Percentiles rank a stretch among this genome's conserved stretches.
These are phyloP conservation scores for Arachnopeziza araneosa DNA, from an alignment of 2,329 filamentous ascomycete species.

Conservation along the genomic window DNA sequence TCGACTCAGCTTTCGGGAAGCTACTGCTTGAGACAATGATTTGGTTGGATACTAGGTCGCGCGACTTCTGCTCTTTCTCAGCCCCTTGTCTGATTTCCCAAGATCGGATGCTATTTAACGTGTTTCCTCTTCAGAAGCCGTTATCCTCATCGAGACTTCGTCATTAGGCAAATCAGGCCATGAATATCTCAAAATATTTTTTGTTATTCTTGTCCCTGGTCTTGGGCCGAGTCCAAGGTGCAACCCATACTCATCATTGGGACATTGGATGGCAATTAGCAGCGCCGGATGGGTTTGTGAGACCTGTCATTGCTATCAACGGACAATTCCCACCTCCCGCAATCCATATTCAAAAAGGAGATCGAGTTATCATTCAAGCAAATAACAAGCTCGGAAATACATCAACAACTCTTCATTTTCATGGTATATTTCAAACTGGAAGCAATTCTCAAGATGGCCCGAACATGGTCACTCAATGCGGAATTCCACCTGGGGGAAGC, in stretches of 20 bases:
- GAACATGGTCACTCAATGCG: slow-evolving; percentile 57
- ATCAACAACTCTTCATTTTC: slow-evolving; percentile 57
- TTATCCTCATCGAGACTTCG: not conserved
- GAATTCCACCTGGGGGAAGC: slow-evolving; percentile 54
- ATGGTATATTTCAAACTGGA: slow-evolving; percentile 63
- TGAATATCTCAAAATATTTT: not conserved
- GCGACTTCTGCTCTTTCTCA: not conserved
- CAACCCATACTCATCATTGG: not conserved
- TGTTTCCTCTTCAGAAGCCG: not conserved
- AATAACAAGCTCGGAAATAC: slow-evolving; percentile 1
- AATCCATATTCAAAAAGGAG: not conserved
- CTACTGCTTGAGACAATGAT: not conserved
- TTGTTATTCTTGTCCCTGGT: not conserved
- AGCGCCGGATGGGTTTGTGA: slow-evolving; percentile 1
- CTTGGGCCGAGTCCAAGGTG: not conserved
- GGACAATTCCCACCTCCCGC: slow-evolving; percentile 3
- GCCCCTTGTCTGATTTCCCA: not conserved
- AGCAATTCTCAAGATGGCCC: slow-evolving; percentile 64
- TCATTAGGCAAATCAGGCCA: no score
- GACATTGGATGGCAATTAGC: slow-evolving; percentile 3
- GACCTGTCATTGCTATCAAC: slow-evolving; percentile 4
- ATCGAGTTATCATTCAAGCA: not conserved
- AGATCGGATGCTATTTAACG: not conserved
- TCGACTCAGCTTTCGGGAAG: not conserved
- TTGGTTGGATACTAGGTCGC: not conserved